These are phyloP conservation scores for Saccharomyces pastorianus DNA, from an alignment of 1,139 yeast genomes.

Conservation along the genomic window DNA sequence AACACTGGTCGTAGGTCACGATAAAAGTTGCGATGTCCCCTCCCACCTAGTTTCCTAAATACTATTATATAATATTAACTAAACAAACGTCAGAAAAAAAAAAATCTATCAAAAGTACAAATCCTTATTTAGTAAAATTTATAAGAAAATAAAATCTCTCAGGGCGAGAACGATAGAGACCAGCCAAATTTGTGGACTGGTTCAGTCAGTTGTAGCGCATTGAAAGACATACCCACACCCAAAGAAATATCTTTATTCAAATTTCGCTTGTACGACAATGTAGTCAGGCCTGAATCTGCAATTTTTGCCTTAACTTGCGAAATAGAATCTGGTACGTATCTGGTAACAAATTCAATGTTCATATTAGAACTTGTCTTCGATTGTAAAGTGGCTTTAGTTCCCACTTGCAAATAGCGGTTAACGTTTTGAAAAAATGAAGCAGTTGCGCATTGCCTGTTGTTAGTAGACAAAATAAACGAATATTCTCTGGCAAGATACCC, in stretches of 20 bases:
- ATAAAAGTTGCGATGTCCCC: not conserved
- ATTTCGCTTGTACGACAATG: slow-evolving; percentile 88
- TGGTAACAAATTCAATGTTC: slow-evolving; percentile 89
- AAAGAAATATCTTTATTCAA: slow-evolving; percentile 93
- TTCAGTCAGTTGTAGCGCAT: slow-evolving; percentile 90
- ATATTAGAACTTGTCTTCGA: slow-evolving; percentile 67
- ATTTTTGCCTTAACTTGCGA: slow-evolving; percentile 94
- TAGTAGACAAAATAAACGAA: slow-evolving; percentile 79
- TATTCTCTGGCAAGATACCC: slow-evolving; percentile 88
- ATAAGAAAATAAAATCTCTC: not conserved
- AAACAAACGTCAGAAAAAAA: not conserved
- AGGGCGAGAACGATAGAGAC: slow-evolving; percentile 49
- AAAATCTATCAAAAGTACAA: too few species aligned
- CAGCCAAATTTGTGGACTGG: slow-evolving; percentile 97
- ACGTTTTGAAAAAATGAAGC: slow-evolving; percentile 98
- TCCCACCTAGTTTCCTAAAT: not conserved
- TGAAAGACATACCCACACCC: slow-evolving; percentile 95
- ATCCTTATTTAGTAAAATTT: not conserved
- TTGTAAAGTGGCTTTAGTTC: slow-evolving; percentile 97
- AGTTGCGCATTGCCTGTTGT: slow-evolving; percentile 83
- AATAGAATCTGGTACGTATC: slow-evolving; percentile 78
- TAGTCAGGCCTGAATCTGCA: slow-evolving; percentile 92
- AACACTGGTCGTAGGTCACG: not conserved
- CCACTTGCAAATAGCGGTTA: slow-evolving; percentile 85
- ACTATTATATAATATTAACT: not conserved